Percentiles rank a stretch among this genome's conserved stretches.
phyloP scores from a whole-genome alignment of 2,329 filamentous ascomycete species.

The Colletotrichum somersetense region DNA sequence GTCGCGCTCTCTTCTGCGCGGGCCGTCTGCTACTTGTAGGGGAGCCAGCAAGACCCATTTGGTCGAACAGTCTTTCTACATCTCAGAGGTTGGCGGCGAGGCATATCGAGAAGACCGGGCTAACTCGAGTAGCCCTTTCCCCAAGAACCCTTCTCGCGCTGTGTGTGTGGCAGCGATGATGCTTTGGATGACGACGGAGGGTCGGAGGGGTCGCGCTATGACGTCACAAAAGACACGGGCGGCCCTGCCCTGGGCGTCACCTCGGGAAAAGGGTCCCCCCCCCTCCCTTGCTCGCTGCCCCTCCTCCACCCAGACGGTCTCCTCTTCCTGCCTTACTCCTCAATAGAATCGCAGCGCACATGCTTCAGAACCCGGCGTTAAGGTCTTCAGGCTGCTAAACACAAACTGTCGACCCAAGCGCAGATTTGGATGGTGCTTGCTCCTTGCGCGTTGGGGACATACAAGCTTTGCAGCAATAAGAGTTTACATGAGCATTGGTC shows the following conservation, averaged over 20 bases:
- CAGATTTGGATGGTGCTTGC: not conserved
- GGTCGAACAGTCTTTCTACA: not conserved
- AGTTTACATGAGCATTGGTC: slow-evolving; percentile 2
- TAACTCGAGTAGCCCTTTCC: not conserved
- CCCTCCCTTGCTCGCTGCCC: slow-evolving; percentile 19
- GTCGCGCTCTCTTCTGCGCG: not conserved
- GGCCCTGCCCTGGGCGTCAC: slow-evolving; percentile 7
- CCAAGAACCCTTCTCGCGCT: not conserved
- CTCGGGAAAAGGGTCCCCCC: slow-evolving; percentile 15
- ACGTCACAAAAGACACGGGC: slow-evolving; percentile 37
- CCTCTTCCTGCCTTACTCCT: not conserved
- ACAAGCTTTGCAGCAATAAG: not conserved
- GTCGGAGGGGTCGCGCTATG: slow-evolving; percentile 36
- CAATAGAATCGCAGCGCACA: not conserved
- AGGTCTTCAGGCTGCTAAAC: not conserved
- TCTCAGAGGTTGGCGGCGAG: not conserved
- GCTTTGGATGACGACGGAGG: slow-evolving; percentile 35
- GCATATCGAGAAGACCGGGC: slow-evolving; percentile 25
- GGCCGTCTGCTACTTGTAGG: slow-evolving; percentile 6
- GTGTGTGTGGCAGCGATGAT: slow-evolving; percentile 36
- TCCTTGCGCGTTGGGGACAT: not conserved
- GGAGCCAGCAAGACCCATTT: not conserved
- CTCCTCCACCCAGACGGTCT: not conserved
- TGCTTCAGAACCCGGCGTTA: not conserved
- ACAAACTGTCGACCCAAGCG: not conserved